Percentiles rank a stretch among this genome's conserved stretches.
Evolutionary conservation across 2,329 filamentous ascomycete genomes (phyloP).

Genomic region (Didymosphaeria variabile): DNA sequence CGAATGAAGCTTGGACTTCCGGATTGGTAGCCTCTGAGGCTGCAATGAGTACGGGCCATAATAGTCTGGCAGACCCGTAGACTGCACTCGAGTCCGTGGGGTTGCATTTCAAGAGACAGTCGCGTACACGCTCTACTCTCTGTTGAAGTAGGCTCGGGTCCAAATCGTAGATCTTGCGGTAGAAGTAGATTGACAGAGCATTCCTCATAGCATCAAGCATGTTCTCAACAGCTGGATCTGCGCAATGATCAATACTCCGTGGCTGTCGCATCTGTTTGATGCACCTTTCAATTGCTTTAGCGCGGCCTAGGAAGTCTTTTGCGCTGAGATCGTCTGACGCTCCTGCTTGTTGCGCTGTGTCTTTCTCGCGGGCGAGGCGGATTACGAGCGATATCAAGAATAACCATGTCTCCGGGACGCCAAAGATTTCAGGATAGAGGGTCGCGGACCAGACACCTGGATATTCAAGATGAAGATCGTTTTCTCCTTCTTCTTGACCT

Average conservation of each 20-base stretch:
- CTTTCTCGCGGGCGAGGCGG: slow-evolving; percentile 55
- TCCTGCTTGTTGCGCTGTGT: slow-evolving; percentile 34
- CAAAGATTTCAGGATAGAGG: slow-evolving; percentile 57
- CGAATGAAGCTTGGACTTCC: slow-evolving; percentile 48
- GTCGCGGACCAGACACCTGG: slow-evolving; percentile 54
- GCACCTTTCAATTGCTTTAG: slow-evolving; percentile 46
- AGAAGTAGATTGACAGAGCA: slow-evolving; percentile 58
- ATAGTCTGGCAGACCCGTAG: slow-evolving; percentile 50
- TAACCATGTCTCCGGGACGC: slow-evolving; percentile 54
- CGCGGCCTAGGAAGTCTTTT: slow-evolving; percentile 43
- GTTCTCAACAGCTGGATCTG: slow-evolving; percentile 30
- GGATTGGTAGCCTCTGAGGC: slow-evolving; percentile 54
- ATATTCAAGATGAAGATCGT: slow-evolving; percentile 55
- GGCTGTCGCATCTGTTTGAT: slow-evolving; percentile 34
- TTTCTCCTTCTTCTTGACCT: slow-evolving; percentile 53
- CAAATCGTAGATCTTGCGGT: slow-evolving; percentile 55
- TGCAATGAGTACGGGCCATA: slow-evolving; percentile 58
- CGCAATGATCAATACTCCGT: neutral
- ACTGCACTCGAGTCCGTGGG: slow-evolving; percentile 41
- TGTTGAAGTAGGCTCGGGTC: slow-evolving; percentile 54
- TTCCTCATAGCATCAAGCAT: slow-evolving; percentile 54
- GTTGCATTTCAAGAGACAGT: slow-evolving; percentile 50
- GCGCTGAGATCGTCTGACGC: slow-evolving; percentile 23
- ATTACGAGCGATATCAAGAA: slow-evolving; percentile 44
- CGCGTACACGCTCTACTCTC: slow-evolving; percentile 47